Conservation (phyloP, 2,329 filamentous ascomycete species). For the Penicillium sp. region DNA sequence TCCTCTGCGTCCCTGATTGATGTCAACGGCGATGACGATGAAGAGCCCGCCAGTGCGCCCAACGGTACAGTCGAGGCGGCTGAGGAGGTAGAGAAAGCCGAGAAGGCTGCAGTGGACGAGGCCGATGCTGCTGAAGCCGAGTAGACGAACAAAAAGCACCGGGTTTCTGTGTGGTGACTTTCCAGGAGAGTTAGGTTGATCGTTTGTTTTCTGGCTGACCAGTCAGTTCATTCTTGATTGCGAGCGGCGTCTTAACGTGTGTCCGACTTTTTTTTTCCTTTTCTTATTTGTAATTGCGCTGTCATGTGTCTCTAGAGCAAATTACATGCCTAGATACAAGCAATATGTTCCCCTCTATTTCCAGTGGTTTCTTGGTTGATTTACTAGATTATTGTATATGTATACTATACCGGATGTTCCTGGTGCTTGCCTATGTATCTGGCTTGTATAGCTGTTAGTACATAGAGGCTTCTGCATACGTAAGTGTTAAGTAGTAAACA, state of each 20-base stretch:
- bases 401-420: not conserved
- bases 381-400: slow-evolving; percentile 2
- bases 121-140: slow-evolving; percentile 19
- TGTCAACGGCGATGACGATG: slow-evolving; percentile 33
- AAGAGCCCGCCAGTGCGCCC: slow-evolving; percentile 28
- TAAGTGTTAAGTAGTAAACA: not conserved
- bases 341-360: slow-evolving; percentile 9
- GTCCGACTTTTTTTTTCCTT: slow-evolving; percentile 15
- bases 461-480: not conserved
- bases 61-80: slow-evolving; percentile 34
- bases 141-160: slow-evolving; percentile 16
- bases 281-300: slow-evolving; percentile 18
- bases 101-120: slow-evolving; percentile 5
- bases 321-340: slow-evolving; percentile 20
- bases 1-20: slow-evolving; percentile 42
- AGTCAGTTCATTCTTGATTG: slow-evolving; percentile 22
- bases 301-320: slow-evolving; percentile 15
- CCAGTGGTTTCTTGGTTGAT: not conserved
- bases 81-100: slow-evolving; percentile 22
- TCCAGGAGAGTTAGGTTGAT: slow-evolving; percentile 19
- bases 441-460: not conserved
- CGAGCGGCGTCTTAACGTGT: slow-evolving; percentile 29
- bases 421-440: not conserved
- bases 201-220: slow-evolving; percentile 18
- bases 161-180: slow-evolving; percentile 14